Base-by-base conservation (phyloP, 2,329 filamentous ascomycete species). In the Xylariaceae sp. region DNA sequence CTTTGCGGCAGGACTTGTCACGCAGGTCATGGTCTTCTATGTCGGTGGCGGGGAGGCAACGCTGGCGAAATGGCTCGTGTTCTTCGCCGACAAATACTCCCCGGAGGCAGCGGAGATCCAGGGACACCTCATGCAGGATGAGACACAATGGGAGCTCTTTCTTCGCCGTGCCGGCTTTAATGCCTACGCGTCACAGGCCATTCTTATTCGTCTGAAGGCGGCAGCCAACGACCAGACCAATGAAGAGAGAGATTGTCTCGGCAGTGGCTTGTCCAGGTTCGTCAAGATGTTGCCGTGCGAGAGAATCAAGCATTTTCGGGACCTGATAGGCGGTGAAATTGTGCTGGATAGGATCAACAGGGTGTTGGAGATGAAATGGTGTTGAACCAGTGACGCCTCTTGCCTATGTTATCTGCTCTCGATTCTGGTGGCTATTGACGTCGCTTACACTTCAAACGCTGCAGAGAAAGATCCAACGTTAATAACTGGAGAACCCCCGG, bases 81-180 rank as follows among this genome's bases (percentile, higher is more conserved):
- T 66, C 1, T 53, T 70, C 0, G 70, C 83, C 31, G 67, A 70
- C 13, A 70, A 70, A 6, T 66, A 62, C 12, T 59, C 60, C 5
- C 35, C 46, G 6, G 56, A 59, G 30, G 56, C 52, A 2, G 37
- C 35, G 4, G 40, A 40, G 2, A 38, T 53, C 3, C 46, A 56
- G 19, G 44, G 52, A 1, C 40, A 58, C 19, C 55, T 78, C 19
- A 51, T 74, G 6, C 60, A 74, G 12, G 72, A 76, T 0, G 82
- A 86, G 59, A 81, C 79, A 1, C 57, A 66, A 23, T 85, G 79
- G 79, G 85, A 88, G 56, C 31, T 76, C 8, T 83, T 85, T 45
- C 65, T 89, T 16, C 69, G 83, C 11, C 66, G 69, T 16, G 70
- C 73, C 1, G 85, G 85, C 0, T 59, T 88, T 55, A 88, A 89